Conservation (phyloP, 768 basidiomycete species). For the Rhizopogon vulgaris region DNA sequence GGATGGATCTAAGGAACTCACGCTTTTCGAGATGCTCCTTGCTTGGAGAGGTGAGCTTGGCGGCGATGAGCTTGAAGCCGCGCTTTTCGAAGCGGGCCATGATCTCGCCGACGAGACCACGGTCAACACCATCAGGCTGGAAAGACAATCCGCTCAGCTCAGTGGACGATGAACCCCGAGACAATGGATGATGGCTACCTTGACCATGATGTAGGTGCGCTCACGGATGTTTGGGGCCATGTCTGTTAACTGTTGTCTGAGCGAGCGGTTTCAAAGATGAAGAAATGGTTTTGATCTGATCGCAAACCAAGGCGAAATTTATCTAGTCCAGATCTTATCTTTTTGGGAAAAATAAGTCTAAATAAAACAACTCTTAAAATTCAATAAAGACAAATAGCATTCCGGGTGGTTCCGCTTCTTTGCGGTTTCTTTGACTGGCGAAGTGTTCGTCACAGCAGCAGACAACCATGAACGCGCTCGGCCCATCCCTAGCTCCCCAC, state of each 20-base stretch:
- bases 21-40: constrained; percentile 88
- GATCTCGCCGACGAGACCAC: constrained; percentile 92
- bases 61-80: constrained; percentile 93
- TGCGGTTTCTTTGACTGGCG: constrained; percentile 7
- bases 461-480: constrained; percentile 50
- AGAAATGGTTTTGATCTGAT: constrained; percentile 5
- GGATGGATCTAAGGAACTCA: constrained; percentile 22
- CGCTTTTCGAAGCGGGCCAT: constrained; percentile 95
- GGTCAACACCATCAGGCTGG: constrained; percentile 98
- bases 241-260: constrained; percentile 38
- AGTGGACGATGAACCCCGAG: neutral
- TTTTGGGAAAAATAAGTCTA: constrained; percentile 14
- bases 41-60: constrained; percentile 83
- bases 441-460: constrained; percentile 16
- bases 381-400: constrained; percentile 41
- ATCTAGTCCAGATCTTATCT: constrained; percentile 32
- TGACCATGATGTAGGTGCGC: constrained; percentile 99
- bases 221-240: constrained; percentile 39
- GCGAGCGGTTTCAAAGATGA: constrained; percentile 19
- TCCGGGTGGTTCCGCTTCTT: constrained; percentile 19
- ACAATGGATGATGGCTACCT: constrained; percentile 43
- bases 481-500: constrained; percentile 70
- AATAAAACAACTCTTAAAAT: constrained; percentile 10
- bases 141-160: neutral
- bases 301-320: constrained; percentile 10